phyloP scores from a whole-genome alignment of 2,329 filamentous ascomycete species.

The Penicillium freii region DNA sequence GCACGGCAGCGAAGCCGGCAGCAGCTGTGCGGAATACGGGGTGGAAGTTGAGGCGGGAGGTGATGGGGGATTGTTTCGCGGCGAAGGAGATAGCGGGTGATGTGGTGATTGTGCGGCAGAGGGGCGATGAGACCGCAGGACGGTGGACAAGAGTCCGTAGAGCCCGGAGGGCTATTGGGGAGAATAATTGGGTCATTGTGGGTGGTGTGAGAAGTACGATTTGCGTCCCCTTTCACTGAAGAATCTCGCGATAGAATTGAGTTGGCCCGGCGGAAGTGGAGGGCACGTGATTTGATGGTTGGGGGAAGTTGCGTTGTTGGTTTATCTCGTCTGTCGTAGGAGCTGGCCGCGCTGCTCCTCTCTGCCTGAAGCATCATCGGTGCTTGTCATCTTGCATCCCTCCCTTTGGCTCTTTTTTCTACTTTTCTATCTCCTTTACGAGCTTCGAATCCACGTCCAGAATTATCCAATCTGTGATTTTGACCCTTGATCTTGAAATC shows the following conservation, averaged over 20 bases:
- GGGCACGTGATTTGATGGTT: slow-evolving; percentile 23
- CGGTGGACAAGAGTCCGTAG: slow-evolving; percentile 35
- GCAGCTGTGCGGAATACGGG: slow-evolving; percentile 33
- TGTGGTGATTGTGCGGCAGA: slow-evolving; percentile 27
- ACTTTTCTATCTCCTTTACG: slow-evolving; percentile 5
- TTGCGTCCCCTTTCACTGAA: not conserved
- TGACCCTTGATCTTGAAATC: not conserved
- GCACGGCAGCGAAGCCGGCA: slow-evolving; percentile 18
- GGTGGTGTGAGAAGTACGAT: not conserved
- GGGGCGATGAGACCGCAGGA: slow-evolving; percentile 21
- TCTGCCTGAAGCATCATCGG: slow-evolving; percentile 23
- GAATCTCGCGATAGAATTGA: slow-evolving; percentile 18
- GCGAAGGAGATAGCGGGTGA: slow-evolving; percentile 15
- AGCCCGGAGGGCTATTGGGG: slow-evolving; percentile 36
- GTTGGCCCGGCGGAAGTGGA: slow-evolving; percentile 4
- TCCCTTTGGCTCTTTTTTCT: slow-evolving; percentile 11
- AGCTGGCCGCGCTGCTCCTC: slow-evolving; percentile 39
- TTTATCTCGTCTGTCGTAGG: slow-evolving; percentile 24
- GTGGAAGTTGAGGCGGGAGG: slow-evolving; percentile 25
- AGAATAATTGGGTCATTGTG: slow-evolving; percentile 36
- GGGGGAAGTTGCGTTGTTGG: slow-evolving; percentile 27
- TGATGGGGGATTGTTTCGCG: slow-evolving; percentile 21
- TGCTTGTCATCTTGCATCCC: slow-evolving; percentile 18
- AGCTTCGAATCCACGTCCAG: not conserved
- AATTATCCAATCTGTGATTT: not conserved